Evolutionary conservation across 345 rosid species (phyloP).

Genomic region (Linum usitatissimum): DNA sequence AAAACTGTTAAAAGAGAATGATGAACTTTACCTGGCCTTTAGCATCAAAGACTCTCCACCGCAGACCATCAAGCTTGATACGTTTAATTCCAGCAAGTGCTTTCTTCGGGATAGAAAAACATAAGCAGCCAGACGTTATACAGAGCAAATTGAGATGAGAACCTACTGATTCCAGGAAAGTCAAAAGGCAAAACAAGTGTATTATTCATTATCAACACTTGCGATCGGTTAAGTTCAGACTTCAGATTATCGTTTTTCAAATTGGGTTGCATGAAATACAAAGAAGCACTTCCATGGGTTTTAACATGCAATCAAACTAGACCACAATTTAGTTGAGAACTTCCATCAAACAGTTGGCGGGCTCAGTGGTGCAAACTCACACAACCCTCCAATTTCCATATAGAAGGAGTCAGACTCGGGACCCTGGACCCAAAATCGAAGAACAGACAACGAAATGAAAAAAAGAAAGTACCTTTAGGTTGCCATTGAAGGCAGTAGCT

Average conservation of each 20-base stretch:
- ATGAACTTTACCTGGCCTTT: slow-evolving; percentile 66
- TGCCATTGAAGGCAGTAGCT: slow-evolving; percentile 38
- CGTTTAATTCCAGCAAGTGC: slow-evolving; percentile 87
- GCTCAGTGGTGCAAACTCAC: background rate
- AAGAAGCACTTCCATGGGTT: background rate
- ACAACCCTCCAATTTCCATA: background rate
- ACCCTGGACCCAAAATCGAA: background rate
- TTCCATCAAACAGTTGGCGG: slow-evolving; percentile 24
- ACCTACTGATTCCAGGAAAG: background rate
- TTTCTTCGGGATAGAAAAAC: slow-evolving; percentile 40
- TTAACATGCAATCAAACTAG: too few species aligned
- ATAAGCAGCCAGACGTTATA: slow-evolving; percentile 4
- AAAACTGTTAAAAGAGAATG: background rate
- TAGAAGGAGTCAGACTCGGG: background rate
- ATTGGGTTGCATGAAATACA: background rate
- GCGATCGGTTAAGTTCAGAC: background rate
- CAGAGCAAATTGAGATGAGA: background rate
- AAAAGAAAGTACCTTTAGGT: slow-evolving; percentile 32
- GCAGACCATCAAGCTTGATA: slow-evolving; percentile 81
- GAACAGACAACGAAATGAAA: background rate
- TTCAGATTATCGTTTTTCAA: background rate
- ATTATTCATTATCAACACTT: background rate
- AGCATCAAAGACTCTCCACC: slow-evolving; percentile 98
- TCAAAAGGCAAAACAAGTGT: background rate
- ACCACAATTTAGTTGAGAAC: background rate